Evolutionary conservation across 495 filamentous ascomycete species (phyloP).

Genomic region (Chaetomium tenue): DNA sequence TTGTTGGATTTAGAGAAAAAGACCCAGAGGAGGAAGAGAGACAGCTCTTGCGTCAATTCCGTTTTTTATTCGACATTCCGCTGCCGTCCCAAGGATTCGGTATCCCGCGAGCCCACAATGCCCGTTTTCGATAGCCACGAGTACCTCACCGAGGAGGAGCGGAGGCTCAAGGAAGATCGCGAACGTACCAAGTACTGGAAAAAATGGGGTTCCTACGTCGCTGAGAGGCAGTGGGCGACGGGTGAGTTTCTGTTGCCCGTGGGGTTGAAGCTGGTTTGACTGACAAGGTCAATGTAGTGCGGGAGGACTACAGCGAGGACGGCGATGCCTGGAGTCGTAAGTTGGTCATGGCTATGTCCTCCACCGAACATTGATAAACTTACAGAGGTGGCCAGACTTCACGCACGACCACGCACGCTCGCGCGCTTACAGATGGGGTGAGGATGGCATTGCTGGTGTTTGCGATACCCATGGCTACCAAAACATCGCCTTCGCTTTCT

Average conservation of each 20-base stretch:
- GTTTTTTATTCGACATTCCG: background rate
- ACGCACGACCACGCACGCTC: constrained; percentile 87
- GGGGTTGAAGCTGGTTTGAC: constrained; percentile 15
- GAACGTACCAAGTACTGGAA: constrained; percentile 87
- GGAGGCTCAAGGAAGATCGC: constrained; percentile 79
- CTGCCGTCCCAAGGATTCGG: background rate
- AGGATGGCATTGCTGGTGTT: constrained; percentile 95
- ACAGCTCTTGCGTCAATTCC: background rate
- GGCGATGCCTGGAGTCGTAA: constrained; percentile 95
- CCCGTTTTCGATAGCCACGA: constrained; percentile 82
- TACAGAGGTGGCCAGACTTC: constrained; percentile 63
- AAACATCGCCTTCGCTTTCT: constrained; percentile 93
- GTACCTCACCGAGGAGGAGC: constrained; percentile 83
- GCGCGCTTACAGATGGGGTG: constrained; percentile 88
- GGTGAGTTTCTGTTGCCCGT: constrained; percentile 47
- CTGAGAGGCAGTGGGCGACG: constrained; percentile 85
- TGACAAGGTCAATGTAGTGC: constrained; percentile 55
- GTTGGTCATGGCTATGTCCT: constrained; percentile 34
- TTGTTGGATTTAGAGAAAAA: background rate
- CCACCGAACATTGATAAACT: constrained; percentile 2
- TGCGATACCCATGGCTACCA: constrained; percentile 86
- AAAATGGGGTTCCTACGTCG: constrained; percentile 82
- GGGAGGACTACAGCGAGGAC: constrained; percentile 84
- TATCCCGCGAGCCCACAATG: constrained; percentile 52
- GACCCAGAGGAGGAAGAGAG: background rate